These are phyloP conservation scores for Aphanomyces cochlioides DNA, from an alignment of 352 stramenopile species.

Conservation along the genomic window DNA sequence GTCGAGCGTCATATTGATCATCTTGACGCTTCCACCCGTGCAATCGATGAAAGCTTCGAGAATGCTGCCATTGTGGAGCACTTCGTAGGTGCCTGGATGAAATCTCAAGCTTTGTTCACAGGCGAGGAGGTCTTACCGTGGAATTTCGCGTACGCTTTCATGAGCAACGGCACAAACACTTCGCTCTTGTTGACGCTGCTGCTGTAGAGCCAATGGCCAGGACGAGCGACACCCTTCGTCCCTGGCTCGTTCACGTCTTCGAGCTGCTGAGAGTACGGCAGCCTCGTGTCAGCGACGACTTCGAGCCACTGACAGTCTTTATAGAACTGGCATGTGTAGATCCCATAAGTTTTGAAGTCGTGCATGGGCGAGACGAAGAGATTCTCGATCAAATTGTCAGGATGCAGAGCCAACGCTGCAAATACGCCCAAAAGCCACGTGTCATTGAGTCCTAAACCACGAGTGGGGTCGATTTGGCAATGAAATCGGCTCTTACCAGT, in stretches of 20 bases:
- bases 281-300: conserved; percentile 82
- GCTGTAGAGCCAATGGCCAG: conserved; percentile 64
- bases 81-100: conserved; percentile 36
- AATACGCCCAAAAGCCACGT: conserved; percentile 84
- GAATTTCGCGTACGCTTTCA: conserved; percentile 89
- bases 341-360: conserved; percentile 74
- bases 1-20: conserved; percentile 54
- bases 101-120: neutral
- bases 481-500: conserved; percentile 31
- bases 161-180: conserved; percentile 80
- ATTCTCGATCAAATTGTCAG: conserved; percentile 86
- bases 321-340: conserved; percentile 91
- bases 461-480: conserved; percentile 18
- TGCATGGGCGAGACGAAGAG: conserved; percentile 84
- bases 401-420: conserved; percentile 71
- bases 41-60: conserved; percentile 86
- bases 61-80: conserved; percentile 53
- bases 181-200: conserved; percentile 74
- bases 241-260: conserved; percentile 40
- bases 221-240: conserved; percentile 33
- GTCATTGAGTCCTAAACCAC: conserved; percentile 48
- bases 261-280: conserved; percentile 63
- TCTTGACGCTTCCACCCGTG: conserved; percentile 77
- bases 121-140: conserved; percentile 54
- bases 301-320: conserved; percentile 86